These are phyloP conservation scores for Tilletia caries DNA, from an alignment of 1,284 basidiomycete genomes.

Conservation along the genomic window DNA sequence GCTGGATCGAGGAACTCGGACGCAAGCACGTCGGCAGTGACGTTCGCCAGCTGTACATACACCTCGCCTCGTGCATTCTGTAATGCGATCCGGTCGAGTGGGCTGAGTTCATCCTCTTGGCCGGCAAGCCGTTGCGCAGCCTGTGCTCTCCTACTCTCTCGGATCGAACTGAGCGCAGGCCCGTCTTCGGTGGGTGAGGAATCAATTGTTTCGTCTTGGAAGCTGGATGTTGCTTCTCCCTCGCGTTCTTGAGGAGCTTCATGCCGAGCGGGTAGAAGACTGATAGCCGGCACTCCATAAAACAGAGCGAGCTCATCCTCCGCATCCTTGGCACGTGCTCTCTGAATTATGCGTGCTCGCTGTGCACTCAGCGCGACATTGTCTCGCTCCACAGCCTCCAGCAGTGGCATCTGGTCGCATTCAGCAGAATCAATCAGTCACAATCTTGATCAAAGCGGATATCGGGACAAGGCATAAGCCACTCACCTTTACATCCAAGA, in stretches of 20 bases:
- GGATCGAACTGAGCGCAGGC: not conserved
- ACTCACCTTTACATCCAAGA: conserved; percentile 40
- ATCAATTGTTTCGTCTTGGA: not conserved
- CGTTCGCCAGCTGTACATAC: not conserved
- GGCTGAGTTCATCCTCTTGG: conserved; percentile 14
- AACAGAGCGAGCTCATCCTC: conserved; percentile 28
- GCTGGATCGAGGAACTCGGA: conserved; percentile 39
- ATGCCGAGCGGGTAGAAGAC: conserved; percentile 22
- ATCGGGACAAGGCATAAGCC: no score
- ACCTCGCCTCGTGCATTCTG: conserved; percentile 22
- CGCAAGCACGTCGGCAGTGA: conserved; percentile 40
- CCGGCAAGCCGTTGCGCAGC: conserved; percentile 12
- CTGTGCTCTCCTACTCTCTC: not conserved
- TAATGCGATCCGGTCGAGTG: conserved; percentile 28
- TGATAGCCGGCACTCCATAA: conserved; percentile 22
- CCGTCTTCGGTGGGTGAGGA: not conserved
- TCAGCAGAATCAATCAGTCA: not conserved
- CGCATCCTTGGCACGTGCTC: conserved; percentile 23
- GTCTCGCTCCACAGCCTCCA: conserved; percentile 41
- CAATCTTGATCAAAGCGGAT: not conserved
- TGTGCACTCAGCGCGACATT: conserved; percentile 24
- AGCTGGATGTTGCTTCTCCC: not conserved
- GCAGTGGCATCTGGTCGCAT: conserved; percentile 13
- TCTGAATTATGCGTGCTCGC: conserved; percentile 23
- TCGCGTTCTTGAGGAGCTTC: not conserved